Evolutionary conservation across 257 asterid species (phyloP).

Genomic region (Cordia subcordata): DNA sequence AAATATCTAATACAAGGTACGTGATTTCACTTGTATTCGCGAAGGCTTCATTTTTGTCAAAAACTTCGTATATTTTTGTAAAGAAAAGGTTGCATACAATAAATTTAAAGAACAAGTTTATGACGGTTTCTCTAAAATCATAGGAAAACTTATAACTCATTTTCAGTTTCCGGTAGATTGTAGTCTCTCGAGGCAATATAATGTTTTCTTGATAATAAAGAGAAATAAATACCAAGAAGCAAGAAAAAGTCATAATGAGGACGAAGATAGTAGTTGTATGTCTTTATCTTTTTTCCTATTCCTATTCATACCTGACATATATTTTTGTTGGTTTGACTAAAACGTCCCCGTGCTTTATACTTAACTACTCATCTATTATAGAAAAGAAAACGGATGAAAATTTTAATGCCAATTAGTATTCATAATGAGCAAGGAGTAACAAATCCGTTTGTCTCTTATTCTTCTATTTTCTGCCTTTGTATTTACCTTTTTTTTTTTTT

Average conservation of each 20-base stretch:
- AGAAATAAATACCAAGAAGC: not conserved
- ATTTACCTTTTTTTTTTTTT: not conserved
- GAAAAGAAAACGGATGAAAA: not conserved
- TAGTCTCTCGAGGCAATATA: too few species aligned
- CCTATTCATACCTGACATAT: not conserved
- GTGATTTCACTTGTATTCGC: not conserved
- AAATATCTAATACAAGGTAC: not conserved
- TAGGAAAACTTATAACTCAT: too few species aligned
- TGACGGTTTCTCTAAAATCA: too few species aligned
- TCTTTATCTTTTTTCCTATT: not conserved
- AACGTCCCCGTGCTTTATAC: not conserved
- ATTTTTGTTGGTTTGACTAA: not conserved
- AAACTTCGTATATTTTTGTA: too few species aligned
- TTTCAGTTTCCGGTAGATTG: too few species aligned
- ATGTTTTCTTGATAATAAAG: not conserved
- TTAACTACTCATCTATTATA: not conserved
- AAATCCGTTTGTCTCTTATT: not conserved
- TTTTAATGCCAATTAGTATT: not conserved
- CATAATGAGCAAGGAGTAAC: not conserved
- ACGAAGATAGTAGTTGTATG: not conserved
- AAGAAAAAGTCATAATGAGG: not conserved
- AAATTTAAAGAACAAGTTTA: too few species aligned
- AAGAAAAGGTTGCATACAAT: too few species aligned
- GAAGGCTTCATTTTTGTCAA: too few species aligned
- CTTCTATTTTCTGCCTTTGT: too few species aligned